Evolutionary conservation across 192 early-diverging fungal species (phyloP), one percentile per base, ranked within the genome.

Genomic region (Haplosporangium gracile): DNA sequence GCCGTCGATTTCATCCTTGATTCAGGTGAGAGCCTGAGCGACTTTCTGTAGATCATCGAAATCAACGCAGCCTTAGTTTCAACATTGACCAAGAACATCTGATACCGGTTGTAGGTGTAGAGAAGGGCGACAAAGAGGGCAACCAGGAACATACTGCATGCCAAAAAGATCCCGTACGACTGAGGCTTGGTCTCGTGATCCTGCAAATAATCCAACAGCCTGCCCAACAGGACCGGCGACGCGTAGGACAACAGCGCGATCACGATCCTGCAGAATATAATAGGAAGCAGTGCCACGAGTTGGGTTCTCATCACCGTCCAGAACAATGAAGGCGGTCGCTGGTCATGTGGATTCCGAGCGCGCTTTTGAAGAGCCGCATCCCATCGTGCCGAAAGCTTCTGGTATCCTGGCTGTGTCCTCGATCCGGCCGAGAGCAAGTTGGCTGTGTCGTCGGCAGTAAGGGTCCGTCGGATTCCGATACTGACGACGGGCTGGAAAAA

Each of bases 41-140:
- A 79, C 47, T 94, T 94, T 79, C 92, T 89, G 69, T 92, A 94
- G 34, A 94, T 70, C 34, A 89, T 89, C 4, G 90, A 84, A 3
- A 91, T 81, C 13, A 94, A 82, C 1, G 91, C 90, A 5, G 90
- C 73, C 32, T 76, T 88, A 80, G 8, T 84, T 42, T 85, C 85
- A 8, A 91, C 40, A 29, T 89, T 89, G 55, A 78, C 75, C 70
- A 72, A 85, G 69, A 88, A 83, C 82, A 83, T 89, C 76, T 89
- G 89, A 32, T 90, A 88, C 1, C 81, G 75, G 34, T 45, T 82
- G 24, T 39, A 47, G 55, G 51, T 51, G 2, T 53, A 40, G 9
- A 90, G 82, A 76, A 90, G 82, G 34, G 89, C 83, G 55, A 87
- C 85, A 13, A 89, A 20, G 6, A 92, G 39, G 1, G 90, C 82